A percentile compares a stretch with the other conserved stretches of the same genome.
Conservation (phyloP, 768 basidiomycete species). For the Mycena haematopus region DNA sequence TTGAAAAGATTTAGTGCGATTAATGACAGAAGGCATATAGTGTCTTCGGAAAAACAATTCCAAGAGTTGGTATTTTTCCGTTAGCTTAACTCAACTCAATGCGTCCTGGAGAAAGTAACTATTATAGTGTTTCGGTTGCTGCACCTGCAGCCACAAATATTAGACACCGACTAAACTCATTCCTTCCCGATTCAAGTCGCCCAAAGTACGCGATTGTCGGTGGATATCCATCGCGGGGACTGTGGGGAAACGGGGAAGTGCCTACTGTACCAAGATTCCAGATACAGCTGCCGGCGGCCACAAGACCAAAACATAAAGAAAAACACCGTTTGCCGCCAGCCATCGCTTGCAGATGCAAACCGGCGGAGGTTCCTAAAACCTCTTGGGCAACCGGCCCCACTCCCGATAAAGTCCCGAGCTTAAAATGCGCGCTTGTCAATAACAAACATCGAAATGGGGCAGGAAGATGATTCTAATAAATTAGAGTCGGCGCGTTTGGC, state of each 20-base stretch:
- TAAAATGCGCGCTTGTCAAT: not conserved
- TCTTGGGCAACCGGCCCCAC: constrained; percentile 7
- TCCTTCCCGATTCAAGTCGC: not conserved
- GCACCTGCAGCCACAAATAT: not conserved
- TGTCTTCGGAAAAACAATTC: not conserved
- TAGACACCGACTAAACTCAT: not conserved
- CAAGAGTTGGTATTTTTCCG: not conserved
- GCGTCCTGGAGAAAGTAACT: not conserved
- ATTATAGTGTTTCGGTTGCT: not conserved
- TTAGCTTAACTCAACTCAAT: not conserved
- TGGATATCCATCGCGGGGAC: not conserved
- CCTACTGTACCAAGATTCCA: not conserved
- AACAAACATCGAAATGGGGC: not conserved
- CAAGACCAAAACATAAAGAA: constrained; percentile 6
- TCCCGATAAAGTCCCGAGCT: constrained; percentile 16
- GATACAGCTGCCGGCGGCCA: not conserved
- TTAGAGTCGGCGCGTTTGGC: not conserved
- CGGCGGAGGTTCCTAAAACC: not conserved
- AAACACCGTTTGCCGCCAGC: constrained; percentile 1
- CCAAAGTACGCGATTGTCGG: not conserved
- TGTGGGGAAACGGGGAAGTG: not conserved
- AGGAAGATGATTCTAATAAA: not conserved
- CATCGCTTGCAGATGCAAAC: not conserved
- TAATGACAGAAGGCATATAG: not conserved
- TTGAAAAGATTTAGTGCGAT: not conserved